phyloP scores from a whole-genome alignment of 805 yeast genomes.

The Saccharomycopsis lassenensis region DNA sequence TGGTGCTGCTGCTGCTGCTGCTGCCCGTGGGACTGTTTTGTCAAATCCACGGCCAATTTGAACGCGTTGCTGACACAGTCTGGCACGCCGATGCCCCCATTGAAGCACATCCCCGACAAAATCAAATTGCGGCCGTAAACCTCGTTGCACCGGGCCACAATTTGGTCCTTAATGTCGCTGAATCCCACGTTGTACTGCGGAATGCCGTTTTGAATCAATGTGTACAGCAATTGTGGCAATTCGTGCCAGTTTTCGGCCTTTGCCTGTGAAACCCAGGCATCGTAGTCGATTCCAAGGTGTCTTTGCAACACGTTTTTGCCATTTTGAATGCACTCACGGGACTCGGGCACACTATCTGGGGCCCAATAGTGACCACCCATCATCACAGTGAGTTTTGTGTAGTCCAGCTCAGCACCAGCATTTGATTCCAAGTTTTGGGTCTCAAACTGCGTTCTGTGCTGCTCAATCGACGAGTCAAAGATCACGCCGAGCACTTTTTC shows the following conservation, averaged over 20 bases:
- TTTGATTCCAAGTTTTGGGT: slow-evolving; percentile 16
- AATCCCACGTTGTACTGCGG: slow-evolving; percentile 78
- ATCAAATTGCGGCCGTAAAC: slow-evolving; percentile 34
- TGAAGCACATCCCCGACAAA: slow-evolving; percentile 72
- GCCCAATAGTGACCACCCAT: slow-evolving; percentile 68
- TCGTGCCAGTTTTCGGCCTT: neutral
- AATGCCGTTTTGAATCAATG: slow-evolving; percentile 50
- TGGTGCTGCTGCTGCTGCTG: neutral
- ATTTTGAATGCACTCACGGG: slow-evolving; percentile 21
- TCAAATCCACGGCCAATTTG: slow-evolving; percentile 34
- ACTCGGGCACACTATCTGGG: slow-evolving; percentile 20
- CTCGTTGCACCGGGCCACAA: slow-evolving; percentile 23
- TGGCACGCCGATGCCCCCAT: slow-evolving; percentile 80
- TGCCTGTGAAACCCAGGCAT: no score
- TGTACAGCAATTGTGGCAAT: neutral
- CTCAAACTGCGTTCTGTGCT: slow-evolving; percentile 31
- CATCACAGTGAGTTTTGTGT: slow-evolving; percentile 79
- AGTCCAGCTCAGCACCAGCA: slow-evolving; percentile 22
- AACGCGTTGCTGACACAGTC: slow-evolving; percentile 66
- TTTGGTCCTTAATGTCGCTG: slow-evolving; percentile 27
- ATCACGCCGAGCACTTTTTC: slow-evolving; percentile 79
- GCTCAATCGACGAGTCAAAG: slow-evolving; percentile 79
- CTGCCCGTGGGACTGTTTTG: neutral
- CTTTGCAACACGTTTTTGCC: slow-evolving; percentile 30
- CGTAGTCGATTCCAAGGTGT: slow-evolving; percentile 28